Evolutionary conservation across 768 basidiomycete species (phyloP).

Genomic region (Serendipita vermifera): DNA sequence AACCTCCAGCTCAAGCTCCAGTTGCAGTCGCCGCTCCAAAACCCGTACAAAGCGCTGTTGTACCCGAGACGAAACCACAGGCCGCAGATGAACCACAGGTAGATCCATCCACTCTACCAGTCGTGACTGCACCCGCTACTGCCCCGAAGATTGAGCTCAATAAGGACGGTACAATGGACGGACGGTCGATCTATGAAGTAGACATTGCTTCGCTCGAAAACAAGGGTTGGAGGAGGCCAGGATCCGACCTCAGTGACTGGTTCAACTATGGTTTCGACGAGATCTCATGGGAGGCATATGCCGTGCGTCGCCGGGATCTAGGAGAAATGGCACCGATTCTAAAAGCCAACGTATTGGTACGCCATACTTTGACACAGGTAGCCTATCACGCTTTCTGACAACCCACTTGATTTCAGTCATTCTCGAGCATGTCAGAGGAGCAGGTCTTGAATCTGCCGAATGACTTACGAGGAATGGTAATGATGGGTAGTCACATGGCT

Average conservation of each 20-base stretch:
- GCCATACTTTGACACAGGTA: conserved; percentile 20
- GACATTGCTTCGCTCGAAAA: conserved; percentile 62
- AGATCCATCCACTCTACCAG: conserved; percentile 52
- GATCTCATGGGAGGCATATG: conserved; percentile 87
- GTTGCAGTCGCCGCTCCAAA: conserved; percentile 14
- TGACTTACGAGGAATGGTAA: conserved; percentile 76
- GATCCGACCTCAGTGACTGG: conserved; percentile 91
- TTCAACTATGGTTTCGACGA: conserved; percentile 99
- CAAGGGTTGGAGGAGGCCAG: conserved; percentile 85
- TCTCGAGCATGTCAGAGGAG: conserved; percentile 71
- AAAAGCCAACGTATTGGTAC: conserved; percentile 69
- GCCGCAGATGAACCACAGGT: conserved; percentile 18
- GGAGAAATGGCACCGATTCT: conserved; percentile 68
- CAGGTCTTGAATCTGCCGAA: conserved; percentile 64
- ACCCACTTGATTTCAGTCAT: conserved; percentile 39
- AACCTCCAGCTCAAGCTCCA: conserved; percentile 17
- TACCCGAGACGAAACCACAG: background rate
- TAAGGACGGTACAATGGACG: conserved; percentile 50
- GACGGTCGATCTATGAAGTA: conserved; percentile 72
- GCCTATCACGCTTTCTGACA: background rate
- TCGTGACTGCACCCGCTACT: conserved; percentile 58
- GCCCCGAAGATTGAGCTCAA: conserved; percentile 66
- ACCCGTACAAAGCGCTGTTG: conserved; percentile 15
- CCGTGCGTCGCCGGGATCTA: conserved; percentile 66
- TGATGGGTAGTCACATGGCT: conserved; percentile 40